These are phyloP conservation scores for Polyporus tsugae DNA, from an alignment of 1,284 basidiomycete species.

Conservation along the genomic window DNA sequence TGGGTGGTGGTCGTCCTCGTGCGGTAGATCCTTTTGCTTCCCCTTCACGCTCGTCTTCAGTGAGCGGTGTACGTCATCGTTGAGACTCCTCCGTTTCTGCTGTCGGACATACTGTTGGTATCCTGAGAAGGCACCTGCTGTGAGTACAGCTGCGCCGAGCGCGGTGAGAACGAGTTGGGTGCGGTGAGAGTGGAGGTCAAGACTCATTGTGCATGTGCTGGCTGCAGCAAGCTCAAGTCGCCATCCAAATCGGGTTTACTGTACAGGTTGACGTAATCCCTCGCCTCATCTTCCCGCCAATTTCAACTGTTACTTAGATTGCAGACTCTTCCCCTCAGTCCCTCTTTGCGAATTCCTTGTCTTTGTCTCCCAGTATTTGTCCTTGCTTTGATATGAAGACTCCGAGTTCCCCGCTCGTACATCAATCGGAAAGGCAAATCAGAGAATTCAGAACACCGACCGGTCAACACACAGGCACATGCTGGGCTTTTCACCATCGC, in stretches of 20 bases:
- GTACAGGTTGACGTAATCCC: not conserved
- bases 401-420: not conserved
- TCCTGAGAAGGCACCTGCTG: conserved; percentile 61
- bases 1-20: conserved; percentile 21
- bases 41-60: conserved; percentile 43
- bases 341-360: not conserved
- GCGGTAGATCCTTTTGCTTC: conserved; percentile 10
- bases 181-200: conserved; percentile 51
- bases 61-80: conserved; percentile 63
- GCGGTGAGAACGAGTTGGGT: conserved; percentile 70
- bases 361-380: not conserved
- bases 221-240: not conserved
- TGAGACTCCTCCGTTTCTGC: conserved; percentile 60
- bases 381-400: not conserved
- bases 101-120: conserved; percentile 61
- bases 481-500: too few species aligned
- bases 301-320: too few species aligned
- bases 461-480: not conserved
- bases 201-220: conserved; percentile 24
- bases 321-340: not conserved
- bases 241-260: not conserved
- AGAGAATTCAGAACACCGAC: not conserved
- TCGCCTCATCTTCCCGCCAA: not conserved
- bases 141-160: conserved; percentile 66
- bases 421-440: not conserved